Percentiles rank a stretch among this genome's conserved stretches.
Evolutionary conservation across 345 rosid genomes (phyloP).

Genomic region (Moringa oleifera): DNA sequence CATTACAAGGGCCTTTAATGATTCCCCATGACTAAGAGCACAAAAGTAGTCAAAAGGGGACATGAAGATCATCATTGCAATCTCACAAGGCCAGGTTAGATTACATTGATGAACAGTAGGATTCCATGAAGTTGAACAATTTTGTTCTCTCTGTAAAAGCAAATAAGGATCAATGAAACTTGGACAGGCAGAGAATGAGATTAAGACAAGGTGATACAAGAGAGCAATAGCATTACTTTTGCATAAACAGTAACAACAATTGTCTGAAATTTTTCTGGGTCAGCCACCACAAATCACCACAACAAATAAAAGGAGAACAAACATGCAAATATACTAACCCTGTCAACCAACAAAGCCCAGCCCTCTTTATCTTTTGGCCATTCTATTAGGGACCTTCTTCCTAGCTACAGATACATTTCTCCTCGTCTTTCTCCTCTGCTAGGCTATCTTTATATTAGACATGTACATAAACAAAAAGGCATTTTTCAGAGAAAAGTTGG

Average conservation of each 20-base stretch:
- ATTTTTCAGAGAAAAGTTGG: constrained; percentile 10
- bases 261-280: constrained; percentile 26
- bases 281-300: constrained; percentile 33
- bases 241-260: constrained; percentile 30
- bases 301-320: constrained; percentile 20
- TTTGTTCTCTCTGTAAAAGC: too few species aligned
- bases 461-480: constrained; percentile 37
- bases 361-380: constrained; percentile 18
- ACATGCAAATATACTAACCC: constrained; percentile 19
- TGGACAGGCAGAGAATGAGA: too few species aligned
- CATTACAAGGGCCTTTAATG: not conserved
- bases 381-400: constrained; percentile 22
- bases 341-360: constrained; percentile 22
- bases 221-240: constrained; percentile 30
- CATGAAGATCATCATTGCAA: not conserved
- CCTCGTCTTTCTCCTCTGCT: constrained; percentile 21
- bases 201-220: too few species aligned
- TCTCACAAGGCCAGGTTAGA: too few species aligned
- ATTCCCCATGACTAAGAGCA: not conserved
- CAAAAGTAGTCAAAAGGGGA: not conserved
- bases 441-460: constrained; percentile 38
- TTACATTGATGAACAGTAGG: too few species aligned
- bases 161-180: too few species aligned
- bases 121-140: too few species aligned
- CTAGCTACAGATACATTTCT: constrained; percentile 34